Evolutionary conservation across 352 stramenopile species (phyloP).

Genomic region (Elongisporangium undulatum): DNA sequence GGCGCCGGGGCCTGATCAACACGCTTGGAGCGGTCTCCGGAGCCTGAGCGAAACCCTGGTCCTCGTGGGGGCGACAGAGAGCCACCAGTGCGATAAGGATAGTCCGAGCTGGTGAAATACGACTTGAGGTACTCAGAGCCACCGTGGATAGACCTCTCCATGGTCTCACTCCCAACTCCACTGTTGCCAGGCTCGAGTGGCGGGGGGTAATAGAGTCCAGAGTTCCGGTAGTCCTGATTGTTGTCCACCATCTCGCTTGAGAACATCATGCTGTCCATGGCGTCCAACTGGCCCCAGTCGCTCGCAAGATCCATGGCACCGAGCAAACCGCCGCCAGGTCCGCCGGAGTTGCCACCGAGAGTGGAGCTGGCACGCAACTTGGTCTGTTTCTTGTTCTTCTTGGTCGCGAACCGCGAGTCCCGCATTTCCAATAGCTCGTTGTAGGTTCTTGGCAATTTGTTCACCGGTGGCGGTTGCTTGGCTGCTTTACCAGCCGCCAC

Average conservation of each 20-base stretch:
- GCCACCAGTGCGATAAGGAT: conserved; percentile 18
- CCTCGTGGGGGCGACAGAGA: conserved; percentile 39
- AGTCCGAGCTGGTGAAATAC: conserved; percentile 66
- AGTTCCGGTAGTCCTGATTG: conserved; percentile 20
- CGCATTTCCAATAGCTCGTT: conserved; percentile 69
- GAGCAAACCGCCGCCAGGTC: conserved; percentile 14
- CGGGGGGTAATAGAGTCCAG: conserved; percentile 36
- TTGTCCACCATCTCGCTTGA: conserved; percentile 28
- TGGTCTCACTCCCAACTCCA: conserved; percentile 16
- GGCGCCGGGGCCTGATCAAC: conserved; percentile 34
- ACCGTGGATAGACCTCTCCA: conserved; percentile 51
- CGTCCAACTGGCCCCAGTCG: conserved; percentile 40
- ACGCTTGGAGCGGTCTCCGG: conserved; percentile 33
- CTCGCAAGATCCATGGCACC: conserved; percentile 47
- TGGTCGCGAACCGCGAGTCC: conserved; percentile 71
- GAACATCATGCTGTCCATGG: conserved; percentile 12
- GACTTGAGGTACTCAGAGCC: conserved; percentile 71
- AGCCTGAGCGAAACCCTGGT: conserved; percentile 19
- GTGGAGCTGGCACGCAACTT: conserved; percentile 49
- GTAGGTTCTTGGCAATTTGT: conserved; percentile 70
- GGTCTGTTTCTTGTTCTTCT: conserved; percentile 69
- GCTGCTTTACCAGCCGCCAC: conserved; percentile 47
- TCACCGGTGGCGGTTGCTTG: conserved; percentile 25
- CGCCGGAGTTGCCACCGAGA: conserved; percentile 40
- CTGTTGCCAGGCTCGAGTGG: conserved; percentile 12